Evolutionary conservation across 2,329 filamentous ascomycete genomes (phyloP).

Genomic region (Cercospora citrullina): DNA sequence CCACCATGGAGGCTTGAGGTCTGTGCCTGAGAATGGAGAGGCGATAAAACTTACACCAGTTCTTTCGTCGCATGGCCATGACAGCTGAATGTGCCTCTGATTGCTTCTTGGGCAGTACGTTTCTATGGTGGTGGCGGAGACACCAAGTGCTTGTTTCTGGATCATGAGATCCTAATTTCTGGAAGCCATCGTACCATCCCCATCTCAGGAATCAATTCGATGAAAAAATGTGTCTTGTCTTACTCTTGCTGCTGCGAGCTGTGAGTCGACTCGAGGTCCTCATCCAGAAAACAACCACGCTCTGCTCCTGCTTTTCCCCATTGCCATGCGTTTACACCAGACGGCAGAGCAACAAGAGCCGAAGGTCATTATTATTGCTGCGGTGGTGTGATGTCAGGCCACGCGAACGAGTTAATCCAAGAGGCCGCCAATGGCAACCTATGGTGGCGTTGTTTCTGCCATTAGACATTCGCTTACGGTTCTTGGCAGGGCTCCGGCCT

Average conservation of each 20-base stretch:
- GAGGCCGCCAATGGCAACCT: not conserved
- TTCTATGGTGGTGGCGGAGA: not conserved
- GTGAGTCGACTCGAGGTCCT: not conserved
- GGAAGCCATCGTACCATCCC: not conserved
- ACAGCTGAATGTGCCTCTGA: not conserved
- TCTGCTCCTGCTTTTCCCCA: not conserved
- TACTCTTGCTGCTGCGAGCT: not conserved
- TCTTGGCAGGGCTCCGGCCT: not conserved
- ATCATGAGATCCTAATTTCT: not conserved
- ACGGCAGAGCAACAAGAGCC: not conserved
- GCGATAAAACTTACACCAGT: not conserved
- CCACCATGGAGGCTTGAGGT: not conserved
- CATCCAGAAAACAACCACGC: not conserved
- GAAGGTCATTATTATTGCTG: not conserved
- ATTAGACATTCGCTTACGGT: not conserved
- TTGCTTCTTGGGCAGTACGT: not conserved
- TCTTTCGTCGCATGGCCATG: not conserved
- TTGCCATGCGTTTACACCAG: not conserved
- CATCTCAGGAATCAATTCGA: not conserved
- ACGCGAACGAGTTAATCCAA: not conserved
- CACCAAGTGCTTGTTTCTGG: not conserved
- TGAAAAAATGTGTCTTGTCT: not conserved
- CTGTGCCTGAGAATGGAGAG: not conserved
- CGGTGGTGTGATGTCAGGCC: not conserved
- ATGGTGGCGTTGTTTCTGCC: not conserved